Evolutionary conservation across 768 basidiomycete species (phyloP), one percentile per base, ranked within the genome.

Genomic region (Calocybe indica): DNA sequence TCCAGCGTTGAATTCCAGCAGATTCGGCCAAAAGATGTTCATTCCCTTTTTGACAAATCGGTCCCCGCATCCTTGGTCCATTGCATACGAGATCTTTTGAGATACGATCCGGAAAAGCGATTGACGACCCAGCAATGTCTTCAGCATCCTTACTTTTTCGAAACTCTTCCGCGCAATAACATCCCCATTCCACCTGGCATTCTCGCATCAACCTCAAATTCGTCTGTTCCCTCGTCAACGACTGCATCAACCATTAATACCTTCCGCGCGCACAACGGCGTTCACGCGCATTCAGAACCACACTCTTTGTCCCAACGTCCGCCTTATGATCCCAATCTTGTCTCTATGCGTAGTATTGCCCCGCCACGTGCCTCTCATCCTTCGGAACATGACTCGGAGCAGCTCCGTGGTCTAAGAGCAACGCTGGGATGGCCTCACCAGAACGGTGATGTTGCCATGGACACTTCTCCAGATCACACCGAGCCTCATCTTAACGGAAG

Each of bases 41-140:
- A 82, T 43, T 70, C 80, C 2, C 77, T 89, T 10, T 98, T 97
- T 59, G 86, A 89, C 48, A 79, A 77, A 47, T 78, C 69, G 8
- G 82, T 93, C 14, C 92, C 94, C 4, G 67, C 75, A 45, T 88
- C 81, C 32, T 74, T 99, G 43, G 73, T 99, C 59, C 85, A 96
- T 59, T 94, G 92, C 67, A 96, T 99, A 60, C 76, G 82, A 41
- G 91, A 95, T 60, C 74, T 97, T 11, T 79, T 99, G 51, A 87
- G 83, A 58, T 98, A 96, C 67, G 91, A 98, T 58, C 94, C 96
- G 22, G 82, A 83, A 36, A 72, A 76, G 42, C 86, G 96, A 29
- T 73, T 97, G 42, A 96, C 93, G 1, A 87, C 90, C 48, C 76
- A 76, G 42, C 80, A 94, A 62, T 95, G 93, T 62, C 70, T 96